Percentiles rank a stretch among this genome's conserved stretches.
phyloP scores from a whole-genome alignment of 495 filamentous ascomycete species.

The Corynascus novoguineensis region DNA sequence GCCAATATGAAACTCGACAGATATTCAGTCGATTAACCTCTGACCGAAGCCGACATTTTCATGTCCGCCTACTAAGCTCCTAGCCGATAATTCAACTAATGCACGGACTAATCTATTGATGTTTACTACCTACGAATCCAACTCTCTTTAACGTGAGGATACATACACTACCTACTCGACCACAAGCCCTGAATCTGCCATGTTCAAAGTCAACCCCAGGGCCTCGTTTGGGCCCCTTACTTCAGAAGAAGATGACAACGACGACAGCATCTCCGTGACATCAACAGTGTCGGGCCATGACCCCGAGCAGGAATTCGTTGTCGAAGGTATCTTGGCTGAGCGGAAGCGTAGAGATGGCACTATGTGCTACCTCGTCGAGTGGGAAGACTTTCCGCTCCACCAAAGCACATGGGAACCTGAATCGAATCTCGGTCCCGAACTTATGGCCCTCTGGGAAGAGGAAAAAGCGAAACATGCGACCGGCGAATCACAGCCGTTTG shows the following conservation, averaged over 20 bases:
- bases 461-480: conserved; percentile 41
- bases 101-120: too few species aligned
- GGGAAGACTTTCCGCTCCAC: conserved; percentile 56
- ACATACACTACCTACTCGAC: background rate
- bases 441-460: conserved; percentile 50
- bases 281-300: conserved; percentile 50
- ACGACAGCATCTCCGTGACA: conserved; percentile 57
- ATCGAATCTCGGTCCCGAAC: conserved; percentile 45
- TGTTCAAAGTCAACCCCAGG: conserved; percentile 14
- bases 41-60: too few species aligned
- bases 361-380: conserved; percentile 57
- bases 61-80: too few species aligned
- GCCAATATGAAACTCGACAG: too few species aligned
- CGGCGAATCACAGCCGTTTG: conserved; percentile 42
- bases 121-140: too few species aligned
- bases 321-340: conserved; percentile 52
- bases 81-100: too few species aligned
- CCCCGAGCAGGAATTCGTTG: conserved; percentile 40
- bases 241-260: conserved; percentile 21
- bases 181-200: background rate
- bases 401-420: conserved; percentile 61
- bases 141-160: background rate
- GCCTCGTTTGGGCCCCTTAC: conserved; percentile 2
- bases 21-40: too few species aligned
- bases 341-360: conserved; percentile 31